phyloP scores from a whole-genome alignment of 2,329 filamentous ascomycete genomes.

The Nectriaceae sp. region DNA sequence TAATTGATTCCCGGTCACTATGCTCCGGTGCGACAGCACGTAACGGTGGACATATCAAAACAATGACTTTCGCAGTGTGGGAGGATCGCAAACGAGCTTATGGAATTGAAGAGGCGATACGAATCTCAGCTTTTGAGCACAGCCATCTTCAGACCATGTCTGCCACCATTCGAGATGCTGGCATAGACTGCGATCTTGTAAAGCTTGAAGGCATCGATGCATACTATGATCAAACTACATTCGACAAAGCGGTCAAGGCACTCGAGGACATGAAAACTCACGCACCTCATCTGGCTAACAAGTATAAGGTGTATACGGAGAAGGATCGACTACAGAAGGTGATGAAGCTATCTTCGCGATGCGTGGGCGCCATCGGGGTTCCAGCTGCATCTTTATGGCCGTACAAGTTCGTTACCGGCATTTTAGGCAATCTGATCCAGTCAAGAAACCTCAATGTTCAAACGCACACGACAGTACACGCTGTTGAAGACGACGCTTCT shows the following conservation, averaged over 20 bases:
- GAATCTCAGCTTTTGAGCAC: conserved; percentile 24
- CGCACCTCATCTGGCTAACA: conserved; percentile 11
- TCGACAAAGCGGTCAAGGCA: conserved; percentile 14
- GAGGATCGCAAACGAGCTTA: conserved; percentile 8
- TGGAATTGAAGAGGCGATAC: conserved; percentile 28
- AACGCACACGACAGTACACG: conserved; percentile 19
- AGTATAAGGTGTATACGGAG: conserved; percentile 12
- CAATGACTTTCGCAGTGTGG: conserved; percentile 18
- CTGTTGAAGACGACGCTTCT: conserved; percentile 5
- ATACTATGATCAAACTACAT: conserved; percentile 10
- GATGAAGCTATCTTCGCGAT: conserved; percentile 7
- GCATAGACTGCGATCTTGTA: conserved; percentile 20
- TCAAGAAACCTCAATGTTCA: conserved; percentile 19
- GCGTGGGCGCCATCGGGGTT: conserved; percentile 14
- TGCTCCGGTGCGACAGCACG: conserved; percentile 38
- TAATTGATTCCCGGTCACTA: conserved; percentile 37
- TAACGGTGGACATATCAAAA: conserved; percentile 36
- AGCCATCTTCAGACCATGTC: conserved; percentile 20
- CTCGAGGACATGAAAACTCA: conserved; percentile 17
- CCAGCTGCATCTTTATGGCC: conserved; percentile 25
- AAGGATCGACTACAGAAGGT: conserved; percentile 2
- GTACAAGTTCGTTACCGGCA: conserved; percentile 22
- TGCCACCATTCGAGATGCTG: conserved; percentile 16
- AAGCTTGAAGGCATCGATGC: conserved; percentile 9
- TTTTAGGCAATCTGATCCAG: conserved; percentile 9